Percentiles rank a stretch among this genome's conserved stretches.
phyloP scores from a whole-genome alignment of 116 monocot genomes.

The Phalaenopsis hybrid region DNA sequence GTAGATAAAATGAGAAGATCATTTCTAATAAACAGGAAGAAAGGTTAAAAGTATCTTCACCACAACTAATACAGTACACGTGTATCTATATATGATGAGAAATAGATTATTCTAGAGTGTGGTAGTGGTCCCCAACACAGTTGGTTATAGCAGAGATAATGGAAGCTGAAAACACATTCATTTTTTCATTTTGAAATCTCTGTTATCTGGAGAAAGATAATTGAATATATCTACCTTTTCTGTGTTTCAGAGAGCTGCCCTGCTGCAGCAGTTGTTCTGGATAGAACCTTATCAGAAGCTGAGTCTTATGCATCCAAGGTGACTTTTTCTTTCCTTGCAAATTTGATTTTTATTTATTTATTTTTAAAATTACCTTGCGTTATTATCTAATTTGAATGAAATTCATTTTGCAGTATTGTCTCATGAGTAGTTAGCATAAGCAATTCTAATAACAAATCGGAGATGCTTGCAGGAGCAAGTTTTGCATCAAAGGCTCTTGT shows the following conservation, averaged over 20 bases:
- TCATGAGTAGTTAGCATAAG: no score
- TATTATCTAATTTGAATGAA: no score
- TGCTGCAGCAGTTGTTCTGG: slow-evolving; percentile 12
- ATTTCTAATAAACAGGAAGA: no score
- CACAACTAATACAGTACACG: no score
- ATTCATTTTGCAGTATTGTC: no score
- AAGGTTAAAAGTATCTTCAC: no score
- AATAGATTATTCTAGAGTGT: no score
- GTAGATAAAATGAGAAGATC: no score
- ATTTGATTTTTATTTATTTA: background rate
- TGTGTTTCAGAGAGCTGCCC: slow-evolving; percentile 16
- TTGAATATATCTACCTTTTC: background rate
- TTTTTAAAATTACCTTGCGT: no score
- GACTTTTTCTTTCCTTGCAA: background rate
- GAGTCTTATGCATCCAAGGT: slow-evolving; percentile 57
- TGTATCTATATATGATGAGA: no score
- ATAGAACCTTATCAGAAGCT: slow-evolving; percentile 49
- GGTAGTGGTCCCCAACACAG: no score
- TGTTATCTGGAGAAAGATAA: background rate
- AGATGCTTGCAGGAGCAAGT: slow-evolving; percentile 40
- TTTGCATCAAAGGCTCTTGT: slow-evolving; percentile 22
- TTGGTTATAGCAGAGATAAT: no score
- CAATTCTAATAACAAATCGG: background rate
- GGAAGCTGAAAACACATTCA: background rate
- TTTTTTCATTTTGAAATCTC: background rate